Evolutionary conservation across 2,329 filamentous ascomycete species (phyloP).

Genomic region (Apiospora hydei): DNA sequence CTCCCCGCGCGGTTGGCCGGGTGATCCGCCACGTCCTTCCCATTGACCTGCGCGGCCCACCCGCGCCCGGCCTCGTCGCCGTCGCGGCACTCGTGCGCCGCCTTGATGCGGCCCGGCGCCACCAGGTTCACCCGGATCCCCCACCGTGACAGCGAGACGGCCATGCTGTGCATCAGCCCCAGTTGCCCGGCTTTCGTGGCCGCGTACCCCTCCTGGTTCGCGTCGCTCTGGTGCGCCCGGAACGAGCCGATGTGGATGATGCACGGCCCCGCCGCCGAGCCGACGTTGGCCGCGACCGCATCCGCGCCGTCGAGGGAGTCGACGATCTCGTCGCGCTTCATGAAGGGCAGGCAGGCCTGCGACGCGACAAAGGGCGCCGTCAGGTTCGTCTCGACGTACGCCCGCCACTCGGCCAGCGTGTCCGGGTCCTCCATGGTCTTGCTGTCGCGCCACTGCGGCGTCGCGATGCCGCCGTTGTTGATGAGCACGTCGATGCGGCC

Average conservation of each 20-base stretch:
- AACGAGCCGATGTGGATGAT: constrained; percentile 56
- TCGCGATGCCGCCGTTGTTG: constrained; percentile 48
- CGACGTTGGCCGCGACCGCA: constrained; percentile 1
- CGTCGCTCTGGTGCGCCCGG: constrained; percentile 52
- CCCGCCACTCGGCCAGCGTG: constrained; percentile 53
- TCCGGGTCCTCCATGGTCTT: constrained; percentile 53
- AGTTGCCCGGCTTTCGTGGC: constrained; percentile 46
- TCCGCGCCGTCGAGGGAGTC: constrained; percentile 29
- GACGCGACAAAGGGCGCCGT: constrained; percentile 53
- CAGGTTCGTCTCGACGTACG: constrained; percentile 54
- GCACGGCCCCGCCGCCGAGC: constrained; percentile 46
- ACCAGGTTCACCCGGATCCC: constrained; percentile 49
- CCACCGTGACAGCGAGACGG: constrained; percentile 41
- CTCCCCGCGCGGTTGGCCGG: constrained; percentile 52
- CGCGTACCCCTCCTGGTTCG: constrained; percentile 58
- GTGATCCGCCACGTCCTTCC: constrained; percentile 51
- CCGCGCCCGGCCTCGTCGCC: constrained; percentile 50
- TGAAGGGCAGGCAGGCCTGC: constrained; percentile 55
- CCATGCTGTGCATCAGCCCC: constrained; percentile 47
- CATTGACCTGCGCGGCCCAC: constrained; percentile 43
- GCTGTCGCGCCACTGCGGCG: constrained; percentile 49
- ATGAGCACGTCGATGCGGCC: constrained; percentile 48
- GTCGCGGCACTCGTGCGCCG: constrained; percentile 52
- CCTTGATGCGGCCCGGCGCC: constrained; percentile 54
- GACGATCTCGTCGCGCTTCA: constrained; percentile 43